phyloP scores from a whole-genome alignment of 2,329 filamentous ascomycete genomes.

The Dendryphion nanum region DNA sequence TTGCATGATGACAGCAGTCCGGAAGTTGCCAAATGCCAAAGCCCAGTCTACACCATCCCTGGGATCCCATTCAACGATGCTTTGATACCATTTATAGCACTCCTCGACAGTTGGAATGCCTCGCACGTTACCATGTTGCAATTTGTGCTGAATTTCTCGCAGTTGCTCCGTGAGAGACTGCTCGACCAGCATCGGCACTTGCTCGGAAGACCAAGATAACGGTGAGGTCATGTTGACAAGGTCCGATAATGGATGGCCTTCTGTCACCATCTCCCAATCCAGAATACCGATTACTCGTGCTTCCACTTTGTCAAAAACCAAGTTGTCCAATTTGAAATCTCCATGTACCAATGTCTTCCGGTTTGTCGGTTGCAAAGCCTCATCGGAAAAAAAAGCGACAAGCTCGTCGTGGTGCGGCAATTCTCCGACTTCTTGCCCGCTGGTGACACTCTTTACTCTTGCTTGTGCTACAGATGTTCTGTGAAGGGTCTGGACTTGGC shows the following conservation, averaged over 20 bases:
- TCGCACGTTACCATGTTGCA: neutral
- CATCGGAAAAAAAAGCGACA: slow-evolving; percentile 74
- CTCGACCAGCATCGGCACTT: neutral
- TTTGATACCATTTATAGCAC: neutral
- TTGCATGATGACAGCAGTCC: slow-evolving; percentile 4
- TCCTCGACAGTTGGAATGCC: neutral
- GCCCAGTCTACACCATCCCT: neutral
- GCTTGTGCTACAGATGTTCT: slow-evolving; percentile 78
- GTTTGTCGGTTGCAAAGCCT: slow-evolving; percentile 48
- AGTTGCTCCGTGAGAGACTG: neutral
- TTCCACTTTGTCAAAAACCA: slow-evolving; percentile 76
- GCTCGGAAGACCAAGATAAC: neutral
- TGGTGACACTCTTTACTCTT: slow-evolving; percentile 69
- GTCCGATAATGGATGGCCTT: slow-evolving; percentile 90
- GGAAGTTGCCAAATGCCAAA: neutral
- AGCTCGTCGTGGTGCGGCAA: slow-evolving; percentile 76
- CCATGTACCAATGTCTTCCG: slow-evolving; percentile 72
- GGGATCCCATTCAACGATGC: neutral
- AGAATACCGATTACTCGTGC: slow-evolving; percentile 85
- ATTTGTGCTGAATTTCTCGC: neutral
- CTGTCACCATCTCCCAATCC: slow-evolving; percentile 97
- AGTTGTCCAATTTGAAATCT: slow-evolving; percentile 77
- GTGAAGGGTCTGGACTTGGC: slow-evolving; percentile 80
- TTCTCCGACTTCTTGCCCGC: slow-evolving; percentile 61
- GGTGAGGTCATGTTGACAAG: neutral